Evolutionary conservation across 805 yeast genomes (phyloP), one percentile per base, ranked within the genome.

Genomic region (Wickerhamiella domercqiae): DNA sequence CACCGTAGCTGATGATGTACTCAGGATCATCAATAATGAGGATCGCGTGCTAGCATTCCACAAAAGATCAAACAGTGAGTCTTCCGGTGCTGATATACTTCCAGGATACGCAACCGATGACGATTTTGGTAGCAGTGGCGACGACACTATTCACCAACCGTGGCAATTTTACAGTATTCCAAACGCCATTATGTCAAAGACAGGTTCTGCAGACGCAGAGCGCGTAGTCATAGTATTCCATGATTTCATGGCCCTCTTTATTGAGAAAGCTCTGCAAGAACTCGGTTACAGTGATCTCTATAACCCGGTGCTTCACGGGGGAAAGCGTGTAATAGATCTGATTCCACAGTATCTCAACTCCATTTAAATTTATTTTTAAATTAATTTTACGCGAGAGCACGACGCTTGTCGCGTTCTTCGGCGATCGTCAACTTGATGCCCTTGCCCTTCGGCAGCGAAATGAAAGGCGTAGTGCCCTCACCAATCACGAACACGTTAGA

Each of bases 381-480:
- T 28, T 28, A 28, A 28, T 7, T 28, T 28, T 28, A 28, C 16
- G 33, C 33, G 21, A 30, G 79, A 61, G 87, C 84, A 71, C 94
- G 80, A 71, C 93, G 86, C 75, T 86, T 76, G 81, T 84, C 95
- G 71, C 95, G 83, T 77, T 84, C 95, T 73, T 84, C 95, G 62
- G 94, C 72, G 64, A 84, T 84, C 59, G 87, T 64, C 63, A 84
- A 76, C 75, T 84, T 84, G 68, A 84, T 79, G 79, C 96, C 96
- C 78, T 84, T 84, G 72, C 95, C 96, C 87, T 83, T 84, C 72
- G 96, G 95, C 67, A 84, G 73, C 47, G 94, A 81, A 62, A 84
- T 73, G 74, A 73, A 74, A 62, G 95, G 94, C 72, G 81, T 83
- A 68, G 81, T 78, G 59, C 84, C 84, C 71, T 84, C 94, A 68